phyloP scores from a whole-genome alignment of 805 yeast species.

The Cyberlindnera maritima region DNA sequence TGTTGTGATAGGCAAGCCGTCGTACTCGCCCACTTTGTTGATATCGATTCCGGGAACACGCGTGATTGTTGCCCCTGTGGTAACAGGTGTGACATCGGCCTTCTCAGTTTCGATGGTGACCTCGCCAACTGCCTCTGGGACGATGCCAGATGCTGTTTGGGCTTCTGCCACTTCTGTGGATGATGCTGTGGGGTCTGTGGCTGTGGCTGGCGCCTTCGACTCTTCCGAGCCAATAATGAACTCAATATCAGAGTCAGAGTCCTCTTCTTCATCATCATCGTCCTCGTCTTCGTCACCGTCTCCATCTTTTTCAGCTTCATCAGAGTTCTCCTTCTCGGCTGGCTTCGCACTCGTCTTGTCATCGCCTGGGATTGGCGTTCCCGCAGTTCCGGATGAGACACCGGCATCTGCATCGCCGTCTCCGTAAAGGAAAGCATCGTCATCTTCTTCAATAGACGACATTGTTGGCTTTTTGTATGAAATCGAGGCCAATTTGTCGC shows the following conservation, averaged over 20 bases:
- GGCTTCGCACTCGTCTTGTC: background rate
- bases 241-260: constrained; percentile 68
- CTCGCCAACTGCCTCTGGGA: constrained; percentile 33
- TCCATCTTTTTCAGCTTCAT: constrained; percentile 19
- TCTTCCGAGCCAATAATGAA: constrained; percentile 63
- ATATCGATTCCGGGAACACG: constrained; percentile 55
- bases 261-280: constrained; percentile 42
- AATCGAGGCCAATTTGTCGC: background rate
- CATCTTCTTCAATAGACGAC: constrained; percentile 48
- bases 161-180: constrained; percentile 29
- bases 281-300: constrained; percentile 25
- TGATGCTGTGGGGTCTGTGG: constrained; percentile 20
- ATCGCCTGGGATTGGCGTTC: background rate
- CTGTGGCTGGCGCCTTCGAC: constrained; percentile 17
- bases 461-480: constrained; percentile 1
- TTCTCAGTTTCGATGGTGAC: constrained; percentile 32
- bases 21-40: constrained; percentile 67
- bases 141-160: constrained; percentile 21
- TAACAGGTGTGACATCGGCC: constrained; percentile 24
- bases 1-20: constrained; percentile 81
- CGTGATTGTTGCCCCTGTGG: constrained; percentile 34
- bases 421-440: constrained; percentile 53
- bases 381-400: background rate
- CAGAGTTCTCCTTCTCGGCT: constrained; percentile 1
- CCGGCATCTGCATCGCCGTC: constrained; percentile 17